Evolutionary conservation across 495 filamentous ascomycete species (phyloP).

Genomic region (Daldinia decipiens): DNA sequence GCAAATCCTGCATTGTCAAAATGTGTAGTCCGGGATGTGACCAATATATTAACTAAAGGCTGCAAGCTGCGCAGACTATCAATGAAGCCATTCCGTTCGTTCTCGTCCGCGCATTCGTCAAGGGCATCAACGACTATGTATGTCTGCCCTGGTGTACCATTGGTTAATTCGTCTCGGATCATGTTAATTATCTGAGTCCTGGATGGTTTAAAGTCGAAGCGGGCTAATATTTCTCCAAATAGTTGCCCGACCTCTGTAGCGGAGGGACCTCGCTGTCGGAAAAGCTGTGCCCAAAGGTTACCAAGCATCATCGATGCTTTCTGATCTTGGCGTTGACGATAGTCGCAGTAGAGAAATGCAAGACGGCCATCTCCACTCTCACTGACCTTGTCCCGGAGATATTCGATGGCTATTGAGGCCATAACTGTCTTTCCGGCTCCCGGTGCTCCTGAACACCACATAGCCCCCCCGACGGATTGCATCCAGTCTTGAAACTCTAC

Average conservation of each 20-base stretch:
- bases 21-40: constrained; percentile 48
- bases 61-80: constrained; percentile 49
- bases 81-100: constrained; percentile 46
- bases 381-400: constrained; percentile 37
- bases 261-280: constrained; percentile 36
- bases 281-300: constrained; percentile 54
- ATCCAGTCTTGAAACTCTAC: constrained; percentile 51
- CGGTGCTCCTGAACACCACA: constrained; percentile 54
- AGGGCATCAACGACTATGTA: constrained; percentile 61
- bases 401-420: constrained; percentile 45
- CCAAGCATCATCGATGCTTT: constrained; percentile 45
- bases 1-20: constrained; percentile 45
- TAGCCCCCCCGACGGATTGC: constrained; percentile 35
- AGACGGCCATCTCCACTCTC: constrained; percentile 44
- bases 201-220: constrained; percentile 33
- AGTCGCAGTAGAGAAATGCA: constrained; percentile 58
- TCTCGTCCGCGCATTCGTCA: constrained; percentile 55
- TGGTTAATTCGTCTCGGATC: constrained; percentile 42
- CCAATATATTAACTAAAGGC: constrained; percentile 43
- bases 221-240: constrained; percentile 33
- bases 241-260: constrained; percentile 43
- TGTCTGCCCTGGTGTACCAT: constrained; percentile 37
- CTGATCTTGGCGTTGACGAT: constrained; percentile 49
- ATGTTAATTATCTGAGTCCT: constrained; percentile 50
- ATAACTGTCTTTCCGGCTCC: constrained; percentile 53